Percentiles rank a stretch among this genome's conserved stretches.
Conservation (phyloP, 73 alveolate genomes). For the Tetrahymena malaccensis region DNA sequence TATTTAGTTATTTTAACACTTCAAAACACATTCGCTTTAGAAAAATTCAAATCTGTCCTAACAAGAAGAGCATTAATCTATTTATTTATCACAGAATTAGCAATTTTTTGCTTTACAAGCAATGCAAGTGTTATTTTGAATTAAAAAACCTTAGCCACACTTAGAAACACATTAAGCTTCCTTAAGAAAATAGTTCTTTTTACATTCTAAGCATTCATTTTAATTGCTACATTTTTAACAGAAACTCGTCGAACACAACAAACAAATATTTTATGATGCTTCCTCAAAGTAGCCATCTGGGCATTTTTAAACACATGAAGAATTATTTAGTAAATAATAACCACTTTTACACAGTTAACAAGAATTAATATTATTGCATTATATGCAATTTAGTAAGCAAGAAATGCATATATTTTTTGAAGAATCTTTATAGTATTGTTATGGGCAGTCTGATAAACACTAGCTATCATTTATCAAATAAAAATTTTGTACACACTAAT, state of each 20-base stretch:
- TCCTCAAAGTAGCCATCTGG: neutral
- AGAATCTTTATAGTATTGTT: neutral
- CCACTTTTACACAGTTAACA: neutral
- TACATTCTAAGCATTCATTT: neutral
- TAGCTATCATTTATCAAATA: neutral
- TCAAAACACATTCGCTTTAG: neutral
- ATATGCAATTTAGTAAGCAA: neutral
- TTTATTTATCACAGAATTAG: neutral
- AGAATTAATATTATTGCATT: neutral
- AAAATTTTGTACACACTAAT: neutral
- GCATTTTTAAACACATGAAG: neutral
- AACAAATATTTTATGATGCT: neutral
- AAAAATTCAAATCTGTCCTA: neutral
- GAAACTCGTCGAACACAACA: neutral
- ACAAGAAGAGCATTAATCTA: neutral
- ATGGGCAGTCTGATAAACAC: neutral
- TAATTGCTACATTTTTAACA: neutral
- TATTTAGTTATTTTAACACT: neutral
- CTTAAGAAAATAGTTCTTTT: neutral
- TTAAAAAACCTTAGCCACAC: neutral
- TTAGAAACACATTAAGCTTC: neutral
- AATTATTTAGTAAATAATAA: neutral
- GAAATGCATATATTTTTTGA: neutral
- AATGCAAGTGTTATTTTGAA: neutral
- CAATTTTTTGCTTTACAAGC: neutral